phyloP scores from a whole-genome alignment of 1,284 basidiomycete species.

The Melampsora americana region DNA sequence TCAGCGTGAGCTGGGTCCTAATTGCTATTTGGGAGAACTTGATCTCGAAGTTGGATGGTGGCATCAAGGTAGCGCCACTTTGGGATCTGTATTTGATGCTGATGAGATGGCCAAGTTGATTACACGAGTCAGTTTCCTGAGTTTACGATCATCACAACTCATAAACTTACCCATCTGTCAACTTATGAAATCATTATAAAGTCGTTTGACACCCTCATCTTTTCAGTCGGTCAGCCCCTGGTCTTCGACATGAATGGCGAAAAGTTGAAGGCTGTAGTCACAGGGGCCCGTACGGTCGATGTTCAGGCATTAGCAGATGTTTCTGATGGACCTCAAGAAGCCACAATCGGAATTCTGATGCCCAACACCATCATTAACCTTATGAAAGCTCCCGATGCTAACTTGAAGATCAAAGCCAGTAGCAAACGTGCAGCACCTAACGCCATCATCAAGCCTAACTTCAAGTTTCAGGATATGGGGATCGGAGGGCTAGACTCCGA shows the following conservation, averaged over 20 bases:
- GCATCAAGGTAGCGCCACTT: slow-evolving; percentile 12
- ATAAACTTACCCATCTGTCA: neutral
- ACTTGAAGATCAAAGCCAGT: slow-evolving; percentile 87
- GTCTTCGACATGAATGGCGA: slow-evolving; percentile 89
- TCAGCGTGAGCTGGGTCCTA: slow-evolving; percentile 61
- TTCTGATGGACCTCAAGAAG: slow-evolving; percentile 58
- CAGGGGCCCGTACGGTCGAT: slow-evolving; percentile 63
- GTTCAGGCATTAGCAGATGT: slow-evolving; percentile 58
- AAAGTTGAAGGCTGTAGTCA: slow-evolving; percentile 72
- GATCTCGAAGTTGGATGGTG: slow-evolving; percentile 63
- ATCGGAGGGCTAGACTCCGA: slow-evolving; percentile 96
- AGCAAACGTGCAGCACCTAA: slow-evolving; percentile 86
- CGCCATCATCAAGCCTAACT: slow-evolving; percentile 94
- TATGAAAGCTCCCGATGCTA: slow-evolving; percentile 73
- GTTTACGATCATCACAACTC: neutral
- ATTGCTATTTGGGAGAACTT: slow-evolving; percentile 70
- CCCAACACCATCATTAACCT: slow-evolving; percentile 85
- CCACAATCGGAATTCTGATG: slow-evolving; percentile 73
- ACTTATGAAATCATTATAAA: slow-evolving; percentile 51
- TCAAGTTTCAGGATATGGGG: slow-evolving; percentile 99
- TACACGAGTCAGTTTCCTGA: slow-evolving; percentile 5
- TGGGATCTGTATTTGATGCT: slow-evolving; percentile 29
- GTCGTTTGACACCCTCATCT: slow-evolving; percentile 65
- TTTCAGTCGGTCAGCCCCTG: slow-evolving; percentile 66
- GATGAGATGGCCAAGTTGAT: slow-evolving; percentile 21